Evolutionary conservation across 2,329 filamentous ascomycete genomes (phyloP), one percentile per base, ranked within the genome.

Genomic region (Acrodontium crateriforme): DNA sequence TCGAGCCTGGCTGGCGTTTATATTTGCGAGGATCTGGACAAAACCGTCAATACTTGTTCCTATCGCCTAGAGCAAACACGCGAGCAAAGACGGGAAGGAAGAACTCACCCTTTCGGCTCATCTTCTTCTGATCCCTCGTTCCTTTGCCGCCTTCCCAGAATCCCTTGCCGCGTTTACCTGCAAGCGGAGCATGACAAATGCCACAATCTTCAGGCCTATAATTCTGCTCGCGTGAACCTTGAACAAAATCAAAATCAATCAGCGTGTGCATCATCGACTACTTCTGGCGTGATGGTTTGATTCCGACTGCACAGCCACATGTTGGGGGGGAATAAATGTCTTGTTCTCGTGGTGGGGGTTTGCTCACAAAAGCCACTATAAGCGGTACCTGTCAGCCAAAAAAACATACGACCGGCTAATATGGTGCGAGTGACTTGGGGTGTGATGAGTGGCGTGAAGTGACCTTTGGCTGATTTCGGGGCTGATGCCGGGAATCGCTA

Each of bases 131-230:
- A 47, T 84, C 78, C 35, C 80, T 62, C n/a, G 79, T 85, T 45
- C 54, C 54, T 44, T 78, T 82, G 2, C 82, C 82, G 8, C 82
- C 82, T 58, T 91, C 82, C 82, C 82, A 91, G 55, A 84, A 91
- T 0, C 82, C 82, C 23, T 60, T 60, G 6, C 60, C 60, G 3
- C 70, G 69, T 46, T 71, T 75, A 38, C 78, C 74, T 28, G 84
- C 65, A 9, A 89, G 67, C 27, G 65, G 69, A 18, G 74, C 62
- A 26, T 75, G 77, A 47, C 82, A 91, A 45, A 81, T 71, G 1
- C 61, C 65, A 51, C 82, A 91, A 35, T 76, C 74, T 46, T 85
- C 78, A 2, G 78, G 73, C 13, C 73, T 62, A 53, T 82, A 91
- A 39, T 74, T 74, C 56, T 87, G 80, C 59, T 91, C 82, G 28